phyloP scores from a whole-genome alignment of 2,329 filamentous ascomycete species.

The Fusarium tanahbumbuense region DNA sequence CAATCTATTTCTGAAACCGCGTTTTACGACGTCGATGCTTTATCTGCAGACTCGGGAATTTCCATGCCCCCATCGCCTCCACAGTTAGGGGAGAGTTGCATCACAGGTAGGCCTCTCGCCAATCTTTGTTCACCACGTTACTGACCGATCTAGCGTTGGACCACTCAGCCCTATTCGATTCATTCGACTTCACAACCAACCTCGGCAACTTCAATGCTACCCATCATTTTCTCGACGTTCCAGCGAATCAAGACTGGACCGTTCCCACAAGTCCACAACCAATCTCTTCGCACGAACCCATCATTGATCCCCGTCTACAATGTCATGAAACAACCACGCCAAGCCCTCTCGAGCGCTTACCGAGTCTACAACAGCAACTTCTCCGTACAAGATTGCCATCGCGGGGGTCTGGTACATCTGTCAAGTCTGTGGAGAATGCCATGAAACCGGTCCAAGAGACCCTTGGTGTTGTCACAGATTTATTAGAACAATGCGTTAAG shows the following conservation, averaged over 20 bases:
- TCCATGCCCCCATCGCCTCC: conserved; percentile 7
- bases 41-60: neutral
- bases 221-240: neutral
- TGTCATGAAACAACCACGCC: neutral
- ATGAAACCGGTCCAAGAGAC: neutral
- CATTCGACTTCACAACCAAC: conserved; percentile 1
- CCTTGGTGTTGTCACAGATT: neutral
- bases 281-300: neutral
- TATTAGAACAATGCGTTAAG: neutral
- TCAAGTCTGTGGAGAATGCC: neutral
- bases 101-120: neutral
- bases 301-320: neutral
- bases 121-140: neutral
- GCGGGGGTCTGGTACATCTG: neutral
- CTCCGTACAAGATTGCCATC: neutral
- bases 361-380: neutral
- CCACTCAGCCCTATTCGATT: neutral
- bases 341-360: neutral
- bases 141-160: neutral
- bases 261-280: neutral
- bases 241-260: neutral
- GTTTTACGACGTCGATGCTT: neutral
- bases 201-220: neutral
- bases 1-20: neutral
- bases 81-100: neutral